Conservation (phyloP, 2,329 filamentous ascomycete genomes). For the Fonsecaea pugnacius region DNA sequence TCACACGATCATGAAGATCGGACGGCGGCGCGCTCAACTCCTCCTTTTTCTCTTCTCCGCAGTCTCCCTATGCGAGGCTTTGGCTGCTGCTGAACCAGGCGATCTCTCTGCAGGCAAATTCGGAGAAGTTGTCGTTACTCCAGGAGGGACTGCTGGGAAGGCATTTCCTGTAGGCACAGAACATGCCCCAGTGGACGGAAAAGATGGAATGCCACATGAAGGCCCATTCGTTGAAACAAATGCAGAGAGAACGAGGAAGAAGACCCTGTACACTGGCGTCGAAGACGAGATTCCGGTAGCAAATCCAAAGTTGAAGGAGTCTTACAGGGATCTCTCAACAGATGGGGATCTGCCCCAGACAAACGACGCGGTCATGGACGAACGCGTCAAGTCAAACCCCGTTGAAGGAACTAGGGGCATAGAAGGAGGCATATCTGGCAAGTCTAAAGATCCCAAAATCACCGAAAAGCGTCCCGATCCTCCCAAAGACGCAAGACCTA, state of each 20-base stretch:
- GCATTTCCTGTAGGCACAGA: slow-evolving; percentile 62
- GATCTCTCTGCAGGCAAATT: slow-evolving; percentile 10
- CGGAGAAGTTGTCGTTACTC: slow-evolving; percentile 24
- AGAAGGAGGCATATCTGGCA: slow-evolving; percentile 85
- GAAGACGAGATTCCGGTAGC: slow-evolving; percentile 40
- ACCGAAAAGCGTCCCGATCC: slow-evolving; percentile 76
- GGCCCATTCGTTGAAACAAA: slow-evolving; percentile 69
- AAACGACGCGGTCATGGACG: slow-evolving; percentile 88
- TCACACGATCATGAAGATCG: slow-evolving; percentile 43
- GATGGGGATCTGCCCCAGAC: slow-evolving; percentile 55
- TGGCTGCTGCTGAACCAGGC: slow-evolving; percentile 25
- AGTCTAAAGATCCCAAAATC: slow-evolving; percentile 75
- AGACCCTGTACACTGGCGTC: slow-evolving; percentile 27
- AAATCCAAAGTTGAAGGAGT: slow-evolving; percentile 41
- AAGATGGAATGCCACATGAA: slow-evolving; percentile 89
- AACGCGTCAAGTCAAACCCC: slow-evolving; percentile 73
- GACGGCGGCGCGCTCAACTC: slow-evolving; percentile 40
- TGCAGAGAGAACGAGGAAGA: slow-evolving; percentile 54
- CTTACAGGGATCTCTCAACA: slow-evolving; percentile 42
- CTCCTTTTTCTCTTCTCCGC: slow-evolving; percentile 45
- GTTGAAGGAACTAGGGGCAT: slow-evolving; percentile 87
- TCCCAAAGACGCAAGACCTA: slow-evolving; percentile 81
- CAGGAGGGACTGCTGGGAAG: slow-evolving; percentile 19
- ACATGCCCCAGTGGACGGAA: slow-evolving; percentile 86
- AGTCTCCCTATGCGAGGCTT: slow-evolving; percentile 34